Conservation (phyloP, 768 basidiomycete species). For the Sarcodon aspratus region DNA sequence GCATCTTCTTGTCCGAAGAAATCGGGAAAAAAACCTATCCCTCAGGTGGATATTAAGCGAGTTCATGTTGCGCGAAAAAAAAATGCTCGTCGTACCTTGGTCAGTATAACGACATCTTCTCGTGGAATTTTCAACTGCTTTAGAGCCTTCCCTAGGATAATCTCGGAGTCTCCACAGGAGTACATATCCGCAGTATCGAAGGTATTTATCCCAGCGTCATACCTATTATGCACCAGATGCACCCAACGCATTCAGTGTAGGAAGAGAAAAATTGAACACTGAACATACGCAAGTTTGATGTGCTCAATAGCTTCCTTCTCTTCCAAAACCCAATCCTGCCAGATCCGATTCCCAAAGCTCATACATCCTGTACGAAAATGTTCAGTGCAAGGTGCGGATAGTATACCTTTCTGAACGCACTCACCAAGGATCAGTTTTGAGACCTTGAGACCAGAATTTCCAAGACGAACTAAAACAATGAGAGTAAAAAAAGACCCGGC, state of each 20-base stretch:
- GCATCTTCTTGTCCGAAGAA: neutral
- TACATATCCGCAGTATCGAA: constrained; percentile 25
- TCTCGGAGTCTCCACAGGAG: constrained; percentile 25
- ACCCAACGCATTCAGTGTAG: neutral
- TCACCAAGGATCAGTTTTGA: constrained; percentile 24
- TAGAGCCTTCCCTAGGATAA: constrained; percentile 32
- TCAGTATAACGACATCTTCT: constrained; percentile 35
- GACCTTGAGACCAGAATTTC: constrained; percentile 28
- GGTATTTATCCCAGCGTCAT: constrained; percentile 26
- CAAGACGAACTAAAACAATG: constrained; percentile 16
- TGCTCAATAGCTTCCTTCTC: constrained; percentile 23
- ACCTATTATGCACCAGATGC: constrained; percentile 8
- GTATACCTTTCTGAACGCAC: neutral
- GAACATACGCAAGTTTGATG: constrained; percentile 26
- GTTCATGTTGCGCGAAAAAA: neutral
- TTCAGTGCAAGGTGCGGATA: neutral
- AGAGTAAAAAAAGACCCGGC: neutral
- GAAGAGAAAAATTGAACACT: neutral
- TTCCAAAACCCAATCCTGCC: constrained; percentile 26
- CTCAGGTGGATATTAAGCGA: neutral
- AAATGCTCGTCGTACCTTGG: constrained; percentile 20
- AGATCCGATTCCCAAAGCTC: constrained; percentile 19
- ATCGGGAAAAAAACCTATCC: neutral
- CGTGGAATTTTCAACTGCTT: constrained; percentile 30
- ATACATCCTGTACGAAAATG: constrained; percentile 5